phyloP scores from a whole-genome alignment of 306 rosid genomes.

The Erythrophleum fordii region DNA sequence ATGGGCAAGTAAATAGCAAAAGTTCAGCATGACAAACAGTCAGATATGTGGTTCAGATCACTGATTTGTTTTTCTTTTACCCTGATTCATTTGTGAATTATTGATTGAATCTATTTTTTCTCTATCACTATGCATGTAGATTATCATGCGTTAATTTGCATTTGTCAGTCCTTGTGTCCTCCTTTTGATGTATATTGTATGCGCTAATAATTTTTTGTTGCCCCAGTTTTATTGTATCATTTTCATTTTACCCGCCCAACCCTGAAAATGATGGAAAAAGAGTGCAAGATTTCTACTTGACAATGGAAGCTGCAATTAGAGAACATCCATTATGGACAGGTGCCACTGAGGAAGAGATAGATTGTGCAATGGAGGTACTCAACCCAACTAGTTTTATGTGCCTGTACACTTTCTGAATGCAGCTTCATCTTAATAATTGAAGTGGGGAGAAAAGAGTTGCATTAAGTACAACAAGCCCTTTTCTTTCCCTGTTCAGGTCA shows the following conservation, averaged over 20 bases:
- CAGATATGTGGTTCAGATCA: neutral
- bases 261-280: constrained; percentile 51
- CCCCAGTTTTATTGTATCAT: constrained; percentile 55
- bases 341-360: constrained; percentile 65
- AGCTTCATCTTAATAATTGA: constrained; percentile 9
- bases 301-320: constrained; percentile 51
- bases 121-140: neutral
- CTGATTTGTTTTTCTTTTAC: neutral
- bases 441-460: constrained; percentile 15
- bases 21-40: neutral
- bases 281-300: constrained; percentile 53
- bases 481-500: constrained; percentile 3
- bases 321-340: constrained; percentile 70
- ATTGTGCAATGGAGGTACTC: constrained; percentile 68
- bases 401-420: neutral
- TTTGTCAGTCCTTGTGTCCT: constrained; percentile 3
- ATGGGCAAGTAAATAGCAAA: neutral
- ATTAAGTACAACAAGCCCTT: neutral
- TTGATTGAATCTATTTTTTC: constrained; percentile 2
- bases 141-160: neutral
- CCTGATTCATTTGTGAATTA: constrained; percentile 6
- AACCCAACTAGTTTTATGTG: neutral
- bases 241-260: constrained; percentile 50
- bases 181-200: constrained; percentile 15
- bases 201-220: neutral